A percentile compares a stretch with the other conserved stretches of the same genome.
Conservation (phyloP, 345 rosid species). For the Odontarrhena argentea region DNA sequence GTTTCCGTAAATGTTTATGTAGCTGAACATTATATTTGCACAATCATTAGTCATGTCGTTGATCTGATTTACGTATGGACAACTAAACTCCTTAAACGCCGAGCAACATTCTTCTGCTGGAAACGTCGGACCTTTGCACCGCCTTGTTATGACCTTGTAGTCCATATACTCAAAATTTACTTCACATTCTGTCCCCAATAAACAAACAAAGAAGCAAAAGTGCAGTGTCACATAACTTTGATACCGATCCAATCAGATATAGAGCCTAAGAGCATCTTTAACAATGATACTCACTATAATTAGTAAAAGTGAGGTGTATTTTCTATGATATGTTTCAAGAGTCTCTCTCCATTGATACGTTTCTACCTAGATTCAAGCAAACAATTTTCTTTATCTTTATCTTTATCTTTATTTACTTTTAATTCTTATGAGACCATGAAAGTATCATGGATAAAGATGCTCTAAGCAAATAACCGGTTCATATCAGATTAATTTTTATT, state of each 20-base stretch:
- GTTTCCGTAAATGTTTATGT: slow-evolving; percentile 60
- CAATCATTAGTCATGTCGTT: slow-evolving; percentile 60
- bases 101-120: slow-evolving; percentile 53
- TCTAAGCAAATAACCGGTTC: no score
- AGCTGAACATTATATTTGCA: slow-evolving; percentile 64
- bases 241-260: neutral
- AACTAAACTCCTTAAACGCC: slow-evolving; percentile 65
- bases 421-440: no score
- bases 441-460: no score
- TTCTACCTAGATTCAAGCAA: no score
- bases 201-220: neutral
- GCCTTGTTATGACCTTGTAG: slow-evolving; percentile 57
- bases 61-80: slow-evolving; percentile 54
- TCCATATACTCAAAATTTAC: slow-evolving; percentile 64
- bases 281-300: no score
- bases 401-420: no score
- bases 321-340: no score
- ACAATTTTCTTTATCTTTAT: no score
- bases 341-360: no score
- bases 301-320: no score
- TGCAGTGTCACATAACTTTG: slow-evolving; percentile 1
- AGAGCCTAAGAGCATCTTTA: no score
- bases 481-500: no score
- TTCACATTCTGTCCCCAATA: slow-evolving; percentile 51
- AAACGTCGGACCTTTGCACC: slow-evolving; percentile 62